Base-by-base conservation (phyloP, 2,329 filamentous ascomycete species). In the Pyrenochaeta sp. region DNA sequence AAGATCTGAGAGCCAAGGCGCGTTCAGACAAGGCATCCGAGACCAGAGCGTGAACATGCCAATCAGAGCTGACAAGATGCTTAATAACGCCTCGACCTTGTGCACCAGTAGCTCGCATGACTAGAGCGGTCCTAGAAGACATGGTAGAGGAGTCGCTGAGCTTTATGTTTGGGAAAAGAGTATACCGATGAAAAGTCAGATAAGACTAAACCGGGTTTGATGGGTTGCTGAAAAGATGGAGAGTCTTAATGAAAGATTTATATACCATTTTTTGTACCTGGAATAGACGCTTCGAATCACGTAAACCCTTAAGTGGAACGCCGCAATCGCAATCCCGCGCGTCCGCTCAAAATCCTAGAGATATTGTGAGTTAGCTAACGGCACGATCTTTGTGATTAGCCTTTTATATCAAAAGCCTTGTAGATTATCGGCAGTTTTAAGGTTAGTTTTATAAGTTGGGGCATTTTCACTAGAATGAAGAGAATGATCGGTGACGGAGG, bases 1-100 rank as follows among this genome's bases (percentile, higher is more conserved):
- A 56, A 1, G 58, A 44, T 45, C 67, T 55, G 12, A 79, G 66
- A 1, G 49, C 58, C 20, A 67, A 56, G 9, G 72, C 67, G 1
- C 66, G 55, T 0, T 61, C 41, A 7, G 73, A 63, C 23, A 64
- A 48, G 5, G 56, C 39, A 35, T 74, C 69, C 41, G 66, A 61
- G 2, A 75, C 70, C 15, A 78, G 66, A 2, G 72, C 71, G 56
- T 75, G 71, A 4, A 75, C 59, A 29, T 63, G 57, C 56, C 68
- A 64, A 27, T 60, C 64, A 1, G 64, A 17, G 35, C 64, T 50
- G 18, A 68, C 54, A 0, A 77, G 60, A 45, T 74, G 60, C 18
- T 66, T 51, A 42, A 65, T 57, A 7, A 73, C 55, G 15, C 33
- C 63, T 32, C 43, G 58, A 2, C 63, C 59, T 53, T 66, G 63